Evolutionary conservation across 78 protist species (phyloP), one percentile per base, ranked within the genome.

Genomic region (Dictyostelium citrinum): DNA sequence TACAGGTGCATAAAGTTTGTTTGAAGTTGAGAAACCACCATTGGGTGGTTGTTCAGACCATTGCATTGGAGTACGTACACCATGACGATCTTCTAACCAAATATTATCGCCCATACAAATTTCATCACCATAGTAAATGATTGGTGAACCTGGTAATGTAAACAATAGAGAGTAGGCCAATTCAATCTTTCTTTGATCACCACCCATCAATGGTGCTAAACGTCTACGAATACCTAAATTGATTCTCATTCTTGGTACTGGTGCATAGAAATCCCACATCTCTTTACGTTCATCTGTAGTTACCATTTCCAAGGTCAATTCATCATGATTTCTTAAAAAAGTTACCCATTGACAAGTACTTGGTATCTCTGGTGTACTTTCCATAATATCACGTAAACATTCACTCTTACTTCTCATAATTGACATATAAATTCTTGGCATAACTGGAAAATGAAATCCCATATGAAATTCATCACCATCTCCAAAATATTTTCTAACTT

Each of bases 401-500:
- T 68, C 58, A 33, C 95, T 84, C 12, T 68, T 78, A n/a, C 86
- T 91, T 24, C 88, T 27, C 43, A 17, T 84, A 35, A 93, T 80
- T 7, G 97, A 24, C 95, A 95, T 95, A 49, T 80, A 96, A 45
- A 96, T 91, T 31, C 97, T 37, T 6, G 98, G 98, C 98, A 96
- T 96, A 2, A 96, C 90, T 31, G 98, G 98, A 43, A 96, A 96
- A 86, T 96, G 98, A 67, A 96, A 96, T n/a, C 94, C 92, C 96
- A 95, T 84, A 43, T 96, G 95, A 46, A 94, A 96, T 68, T 96
- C 98, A 77, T 95, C 97, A 16, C 97, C 97, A 27, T 82, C 95
- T 14, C 95, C 95, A 45, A 93, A 90, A 68, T 96, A 93, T 43
- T 93, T 83, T 45, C 85, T 61, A n/a, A 91, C 92, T 31, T 96